Evolutionary conservation across 371 early-diverging fungal species (phyloP), one percentile per base, ranked within the genome.

Genomic region (Chytridium lagenaria): DNA sequence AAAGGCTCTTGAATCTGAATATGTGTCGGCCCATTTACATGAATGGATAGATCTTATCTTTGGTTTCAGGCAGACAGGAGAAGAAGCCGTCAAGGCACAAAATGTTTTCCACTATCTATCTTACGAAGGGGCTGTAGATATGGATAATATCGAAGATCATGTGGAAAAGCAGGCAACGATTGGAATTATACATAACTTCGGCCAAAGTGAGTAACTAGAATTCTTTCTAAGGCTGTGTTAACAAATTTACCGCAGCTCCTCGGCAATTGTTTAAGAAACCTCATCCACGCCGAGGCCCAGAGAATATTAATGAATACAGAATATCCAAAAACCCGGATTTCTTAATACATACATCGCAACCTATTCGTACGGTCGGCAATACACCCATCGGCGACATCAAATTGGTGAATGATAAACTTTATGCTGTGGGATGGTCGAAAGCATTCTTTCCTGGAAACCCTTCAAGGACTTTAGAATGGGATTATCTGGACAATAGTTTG

Each of bases 41-140:
- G 88, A 92, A 69, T 96, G 96, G 96, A 90, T 96, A 52, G 95
- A 96, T 76, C 81, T 95, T 34, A 89, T 95, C 31, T 96, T 95
- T 86, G 96, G 96, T 1, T 92, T 83, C 81, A 94, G 94, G 76
- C 95, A 95, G 73, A 91, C 89, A 71, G 96, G 96, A 0, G 86
- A 86, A 33, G 88, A 88, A 10, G 93, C 95, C 12, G 88, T 90
- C 57, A 89, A 93, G 59, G 84, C 93, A 0, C 78, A 93, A 69
- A 95, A 95, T 69, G 93, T 92, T 0, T 92, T 93, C 77, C 92
- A 92, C 76, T 90, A 92, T 76, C 83, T 93, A 36, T 92, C 95
- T 0, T 95, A 95, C 70, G 94, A 94, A 67, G 93, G 93, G 1
- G 94, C 94, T 1, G 93, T 95, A 22, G 59, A 94, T 77, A 78